Evolutionary conservation across 2,329 filamentous ascomycete species (phyloP).

Genomic region (Hymenoscyphus repandus): DNA sequence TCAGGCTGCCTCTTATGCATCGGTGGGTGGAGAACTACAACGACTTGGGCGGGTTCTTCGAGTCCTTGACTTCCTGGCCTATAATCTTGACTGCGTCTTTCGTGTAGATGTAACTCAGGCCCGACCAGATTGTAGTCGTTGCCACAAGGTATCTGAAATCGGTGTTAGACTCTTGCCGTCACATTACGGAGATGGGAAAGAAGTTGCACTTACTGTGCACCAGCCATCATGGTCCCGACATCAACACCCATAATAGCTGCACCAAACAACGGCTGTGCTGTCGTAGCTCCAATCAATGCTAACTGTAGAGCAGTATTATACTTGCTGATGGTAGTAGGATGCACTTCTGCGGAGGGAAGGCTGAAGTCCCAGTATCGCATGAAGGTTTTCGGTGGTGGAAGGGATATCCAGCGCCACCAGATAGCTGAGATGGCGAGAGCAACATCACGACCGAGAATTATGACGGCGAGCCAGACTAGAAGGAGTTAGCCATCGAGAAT

Average conservation of each 20-base stretch:
- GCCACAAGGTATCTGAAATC: conserved; percentile 69
- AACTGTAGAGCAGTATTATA: conserved; percentile 93
- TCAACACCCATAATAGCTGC: conserved; percentile 45
- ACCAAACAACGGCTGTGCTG: conserved; percentile 62
- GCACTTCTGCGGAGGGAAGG: conserved; percentile 79
- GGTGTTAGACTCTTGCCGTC: conserved; percentile 24
- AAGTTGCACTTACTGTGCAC: conserved; percentile 53
- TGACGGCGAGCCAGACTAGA: conserved; percentile 75
- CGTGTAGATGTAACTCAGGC: conserved; percentile 83
- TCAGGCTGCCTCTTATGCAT: too few species aligned
- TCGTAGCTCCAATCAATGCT: conserved; percentile 77
- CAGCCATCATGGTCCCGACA: conserved; percentile 49
- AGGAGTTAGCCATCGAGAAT: neutral
- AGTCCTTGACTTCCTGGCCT: conserved; percentile 28
- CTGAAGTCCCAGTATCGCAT: conserved; percentile 95
- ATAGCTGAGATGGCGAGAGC: conserved; percentile 80
- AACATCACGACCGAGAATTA: conserved; percentile 86
- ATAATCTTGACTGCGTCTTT: conserved; percentile 92
- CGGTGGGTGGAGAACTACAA: neutral
- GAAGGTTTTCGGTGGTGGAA: conserved; percentile 91
- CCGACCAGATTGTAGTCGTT: conserved; percentile 87
- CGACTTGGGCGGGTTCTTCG: conserved; percentile 5
- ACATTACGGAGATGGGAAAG: neutral
- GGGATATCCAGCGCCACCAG: conserved; percentile 92
- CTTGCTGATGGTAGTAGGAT: conserved; percentile 78